These are phyloP conservation scores for Penicillium antarcticum DNA, from an alignment of 495 filamentous ascomycete species.

Conservation along the genomic window DNA sequence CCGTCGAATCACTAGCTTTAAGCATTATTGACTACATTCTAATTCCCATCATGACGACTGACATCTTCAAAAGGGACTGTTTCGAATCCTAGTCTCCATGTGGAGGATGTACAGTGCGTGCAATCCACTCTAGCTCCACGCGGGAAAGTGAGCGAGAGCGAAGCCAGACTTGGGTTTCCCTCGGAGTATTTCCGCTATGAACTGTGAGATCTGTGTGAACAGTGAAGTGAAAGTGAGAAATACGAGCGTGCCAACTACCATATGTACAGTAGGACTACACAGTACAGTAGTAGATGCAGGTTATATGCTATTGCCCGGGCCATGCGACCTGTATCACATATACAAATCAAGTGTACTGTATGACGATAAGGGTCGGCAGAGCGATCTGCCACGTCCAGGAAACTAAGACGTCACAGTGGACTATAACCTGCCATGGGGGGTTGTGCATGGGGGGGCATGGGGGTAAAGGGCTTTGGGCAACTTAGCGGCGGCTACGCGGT, in stretches of 20 bases:
- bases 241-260: too few relatives aligned
- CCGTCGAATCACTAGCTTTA: constrained; percentile 20
- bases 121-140: not conserved
- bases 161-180: too few relatives aligned
- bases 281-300: not conserved
- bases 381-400: constrained; percentile 2
- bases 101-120: constrained; percentile 4
- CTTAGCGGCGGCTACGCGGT: constrained; percentile 30
- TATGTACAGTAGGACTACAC: too few relatives aligned
- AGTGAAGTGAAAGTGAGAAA: too few relatives aligned
- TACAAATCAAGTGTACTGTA: not conserved
- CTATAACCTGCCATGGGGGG: constrained; percentile 17
- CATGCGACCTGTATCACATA: constrained; percentile 23
- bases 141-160: not conserved
- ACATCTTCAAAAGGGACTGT: not conserved
- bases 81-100: not conserved
- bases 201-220: too few relatives aligned
- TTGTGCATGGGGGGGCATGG: not conserved
- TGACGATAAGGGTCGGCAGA: constrained; percentile 2
- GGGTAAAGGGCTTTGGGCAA: not conserved
- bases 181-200: constrained; percentile 1
- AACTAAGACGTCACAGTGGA: constrained; percentile 31
- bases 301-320: constrained; percentile 5
- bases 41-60: constrained; percentile 27
- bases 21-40: constrained; percentile 28